Base-by-base conservation (phyloP, 1,139 yeast genomes). In the Geotrichum carabidarum region DNA sequence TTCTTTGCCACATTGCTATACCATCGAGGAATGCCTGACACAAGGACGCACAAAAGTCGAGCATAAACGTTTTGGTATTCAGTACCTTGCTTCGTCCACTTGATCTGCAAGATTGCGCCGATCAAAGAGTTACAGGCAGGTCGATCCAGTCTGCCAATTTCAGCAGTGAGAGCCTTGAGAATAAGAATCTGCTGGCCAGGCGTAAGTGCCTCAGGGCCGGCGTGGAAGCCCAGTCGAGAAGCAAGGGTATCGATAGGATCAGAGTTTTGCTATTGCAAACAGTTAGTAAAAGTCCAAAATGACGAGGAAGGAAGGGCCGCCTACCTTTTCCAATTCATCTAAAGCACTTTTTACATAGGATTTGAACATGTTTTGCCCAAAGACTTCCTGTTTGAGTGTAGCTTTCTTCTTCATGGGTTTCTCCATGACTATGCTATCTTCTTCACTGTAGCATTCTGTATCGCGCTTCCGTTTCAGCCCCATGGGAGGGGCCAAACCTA, bases 1-100 rank as follows among this genome's bases (percentile, higher is more conserved):
- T 81, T 79, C 59, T 77, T 74, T 17, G 86, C 82, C n/a, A 91
- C 89, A 58, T 86, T 94, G 60, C 80, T 79, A 80, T 94, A 82
- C 86, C 95, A 91, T 68, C 84, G 86, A 7, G 98, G 98, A 58
- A 84, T 77, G 43, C 94, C 86, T 5, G 95, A 85, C 42, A 91
- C 89, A 56, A 93, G 75, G 32, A 90, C 88, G 48, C 82, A 78
- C 54, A 88, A 72, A 68, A 93, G 93, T 52, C 83, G 84, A 46
- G 86, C 78, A 75, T 75, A 86, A 58, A 71, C 78, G 67, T 68
- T 73, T 57, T 77, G 77, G 72, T 74, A 73, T 48, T 59, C 59
- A 18, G 66, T 65, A 55, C 69, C 73, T 52, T 72, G 65, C 57
- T 59, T 77, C 63, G 83, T 75, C 94, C 96, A 89, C 62, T 75